Base-by-base conservation (phyloP, 148 eudicot species). In the Nyssa sinensis region DNA sequence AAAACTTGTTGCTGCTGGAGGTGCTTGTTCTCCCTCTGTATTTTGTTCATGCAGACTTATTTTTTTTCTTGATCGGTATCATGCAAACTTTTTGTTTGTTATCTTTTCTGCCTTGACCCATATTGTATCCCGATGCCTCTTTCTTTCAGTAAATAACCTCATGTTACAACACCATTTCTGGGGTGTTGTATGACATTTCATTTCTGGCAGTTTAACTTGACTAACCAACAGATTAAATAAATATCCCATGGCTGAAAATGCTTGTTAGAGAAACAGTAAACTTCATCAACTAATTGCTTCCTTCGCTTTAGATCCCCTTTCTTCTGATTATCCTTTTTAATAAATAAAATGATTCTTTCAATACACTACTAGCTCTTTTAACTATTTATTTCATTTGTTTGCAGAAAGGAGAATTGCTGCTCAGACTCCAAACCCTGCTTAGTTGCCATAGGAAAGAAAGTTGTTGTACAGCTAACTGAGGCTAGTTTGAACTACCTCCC, bases 391-490 rank as follows among this genome's bases (percentile, higher is more conserved):
- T 19, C 25, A 55, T 13, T 55, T 32, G 62, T 70, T 8, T 80
- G 71, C 91, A 90, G 94, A 90, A 61, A 85, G 94, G 85, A 87
- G 94, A 76, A 80, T 71, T 27, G 91, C 89, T 17, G 84, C 82
- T 66, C 91, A 84, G 84, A 34, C 84, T 73, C 80, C 76, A 55
- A 71, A 87, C 76, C 80, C 76, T 33, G 80, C 84, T 41, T 86
- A 82, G 85, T 31, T 60, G 76, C 70, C 72, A 49, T 77, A 74
- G 80, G 78, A 67, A 81, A 77, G 61, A 63, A 78, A 75, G 78
- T 70, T 78, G 63, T 72, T 89, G 94, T 90, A 90, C 88, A 88
- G 94, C 88, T 89, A 84, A 89, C 93, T 32, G 86, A 89, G 88
- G 86, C 84, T 69, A 77, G 85, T 79, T 85, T 84, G 85, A 71